These are phyloP conservation scores for Xylaria venustula DNA, from an alignment of 495 filamentous ascomycete genomes.

Conservation along the genomic window DNA sequence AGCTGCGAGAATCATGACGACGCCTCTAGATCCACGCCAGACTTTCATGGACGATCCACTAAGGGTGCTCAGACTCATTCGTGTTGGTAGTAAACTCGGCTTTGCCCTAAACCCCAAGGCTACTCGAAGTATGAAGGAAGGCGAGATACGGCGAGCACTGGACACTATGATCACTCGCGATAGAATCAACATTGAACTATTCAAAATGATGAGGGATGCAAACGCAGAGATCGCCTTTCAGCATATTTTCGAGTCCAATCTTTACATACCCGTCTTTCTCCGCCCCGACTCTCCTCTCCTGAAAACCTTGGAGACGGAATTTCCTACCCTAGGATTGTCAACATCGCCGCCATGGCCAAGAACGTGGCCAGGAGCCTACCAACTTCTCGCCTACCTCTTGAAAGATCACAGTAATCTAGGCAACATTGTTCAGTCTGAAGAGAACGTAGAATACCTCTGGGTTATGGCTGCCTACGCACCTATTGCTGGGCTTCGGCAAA, in stretches of 20 bases:
- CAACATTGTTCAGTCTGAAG: neutral
- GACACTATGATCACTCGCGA: constrained; percentile 3
- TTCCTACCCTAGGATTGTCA: neutral
- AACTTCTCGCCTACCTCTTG: neutral
- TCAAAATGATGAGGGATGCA: neutral
- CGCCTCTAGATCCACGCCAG: constrained; percentile 71
- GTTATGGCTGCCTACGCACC: neutral
- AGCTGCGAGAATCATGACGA: constrained; percentile 61
- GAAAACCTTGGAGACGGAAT: neutral
- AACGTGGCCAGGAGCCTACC: neutral
- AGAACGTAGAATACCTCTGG: neutral
- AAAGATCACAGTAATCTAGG: neutral
- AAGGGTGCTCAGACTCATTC: constrained; percentile 69
- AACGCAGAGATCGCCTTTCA: neutral
- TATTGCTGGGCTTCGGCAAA: neutral
- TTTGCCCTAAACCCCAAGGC: neutral
- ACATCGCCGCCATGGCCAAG: neutral
- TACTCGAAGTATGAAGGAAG: neutral
- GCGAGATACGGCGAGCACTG: neutral
- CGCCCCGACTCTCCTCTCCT: neutral
- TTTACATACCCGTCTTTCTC: neutral
- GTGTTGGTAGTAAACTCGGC: constrained; percentile 69
- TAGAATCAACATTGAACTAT: neutral
- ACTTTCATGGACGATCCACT: constrained; percentile 83
- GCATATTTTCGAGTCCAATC: neutral